A percentile compares a stretch with the other conserved stretches of the same genome.
Evolutionary conservation across 2,329 filamentous ascomycete genomes (phyloP).

Genomic region (Pochonia chlamydosporia): DNA sequence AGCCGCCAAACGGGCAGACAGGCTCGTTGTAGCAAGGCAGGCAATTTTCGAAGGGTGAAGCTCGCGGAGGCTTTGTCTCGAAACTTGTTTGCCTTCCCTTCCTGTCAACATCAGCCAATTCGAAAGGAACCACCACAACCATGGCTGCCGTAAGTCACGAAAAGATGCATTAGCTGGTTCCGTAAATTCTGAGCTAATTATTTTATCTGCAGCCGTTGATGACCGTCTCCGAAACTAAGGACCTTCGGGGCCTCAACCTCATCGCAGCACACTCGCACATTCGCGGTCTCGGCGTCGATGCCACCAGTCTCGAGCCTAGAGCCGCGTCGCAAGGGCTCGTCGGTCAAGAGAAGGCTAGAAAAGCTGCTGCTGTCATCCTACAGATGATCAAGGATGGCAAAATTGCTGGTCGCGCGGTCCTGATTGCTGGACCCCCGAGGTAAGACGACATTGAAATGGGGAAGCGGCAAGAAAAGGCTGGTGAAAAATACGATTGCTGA

Average conservation of each 20-base stretch:
- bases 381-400: conserved; percentile 99
- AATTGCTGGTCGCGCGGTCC: conserved; percentile 88
- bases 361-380: conserved; percentile 90
- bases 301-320: conserved; percentile 83
- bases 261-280: conserved; percentile 99
- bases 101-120: conserved; percentile 1
- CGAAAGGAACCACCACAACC: conserved; percentile 20
- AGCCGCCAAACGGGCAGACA: background rate
- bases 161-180: too few relatives aligned
- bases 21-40: background rate
- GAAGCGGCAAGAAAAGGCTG: background rate
- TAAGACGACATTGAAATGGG: conserved; percentile 23
- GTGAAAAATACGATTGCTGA: conserved; percentile 13
- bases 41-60: conserved; percentile 7
- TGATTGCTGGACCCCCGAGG: conserved; percentile 92
- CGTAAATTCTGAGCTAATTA: background rate
- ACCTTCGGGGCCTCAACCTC: conserved; percentile 93
- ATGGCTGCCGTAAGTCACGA: conserved; percentile 46
- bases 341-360: conserved; percentile 92
- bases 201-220: conserved; percentile 44
- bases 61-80: background rate
- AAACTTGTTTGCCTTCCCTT: conserved; percentile 1
- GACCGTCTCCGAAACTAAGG: conserved; percentile 91
- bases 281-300: conserved; percentile 87
- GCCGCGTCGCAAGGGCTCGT: conserved; percentile 85